Evolutionary conservation across 1,284 basidiomycete genomes (phyloP).

Genomic region (Amylostereum areolatum): DNA sequence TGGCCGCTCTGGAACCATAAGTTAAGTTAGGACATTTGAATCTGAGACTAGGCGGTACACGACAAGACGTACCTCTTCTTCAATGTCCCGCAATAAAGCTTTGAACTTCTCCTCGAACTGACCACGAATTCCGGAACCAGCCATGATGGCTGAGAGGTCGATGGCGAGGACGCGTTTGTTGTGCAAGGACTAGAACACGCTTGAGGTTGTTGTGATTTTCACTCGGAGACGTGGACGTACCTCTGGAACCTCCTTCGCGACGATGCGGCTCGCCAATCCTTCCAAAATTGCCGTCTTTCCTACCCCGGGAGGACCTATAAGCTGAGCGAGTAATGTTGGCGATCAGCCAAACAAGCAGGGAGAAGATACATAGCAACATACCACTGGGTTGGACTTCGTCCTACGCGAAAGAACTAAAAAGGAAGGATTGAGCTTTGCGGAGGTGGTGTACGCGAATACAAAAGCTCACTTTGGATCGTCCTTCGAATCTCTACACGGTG

Average conservation of each 20-base stretch:
- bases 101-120: constrained; percentile 94
- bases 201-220: background rate
- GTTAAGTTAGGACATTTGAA: constrained; percentile 1
- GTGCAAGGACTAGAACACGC: constrained; percentile 58
- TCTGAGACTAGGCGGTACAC: background rate
- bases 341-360: background rate
- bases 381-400: constrained; percentile 87
- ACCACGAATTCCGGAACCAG: constrained; percentile 84
- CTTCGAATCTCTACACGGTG: constrained; percentile 69
- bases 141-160: constrained; percentile 78
- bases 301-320: constrained; percentile 78
- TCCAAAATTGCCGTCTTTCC: constrained; percentile 94
- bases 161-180: constrained; percentile 78
- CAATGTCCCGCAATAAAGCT: constrained; percentile 79
- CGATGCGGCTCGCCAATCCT: constrained; percentile 84
- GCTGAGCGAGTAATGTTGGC: constrained; percentile 27
- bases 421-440: background rate
- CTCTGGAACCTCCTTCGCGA: constrained; percentile 89
- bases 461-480: constrained; percentile 76
- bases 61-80: constrained; percentile 58
- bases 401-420: constrained; percentile 63
- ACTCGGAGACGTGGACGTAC: constrained; percentile 29
- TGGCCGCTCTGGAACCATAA: constrained; percentile 44
- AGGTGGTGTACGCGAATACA: constrained; percentile 1
- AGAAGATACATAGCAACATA: constrained; percentile 32